Conservation (phyloP, 148 eudicot genomes). For the Nepenthes gracilis region DNA sequence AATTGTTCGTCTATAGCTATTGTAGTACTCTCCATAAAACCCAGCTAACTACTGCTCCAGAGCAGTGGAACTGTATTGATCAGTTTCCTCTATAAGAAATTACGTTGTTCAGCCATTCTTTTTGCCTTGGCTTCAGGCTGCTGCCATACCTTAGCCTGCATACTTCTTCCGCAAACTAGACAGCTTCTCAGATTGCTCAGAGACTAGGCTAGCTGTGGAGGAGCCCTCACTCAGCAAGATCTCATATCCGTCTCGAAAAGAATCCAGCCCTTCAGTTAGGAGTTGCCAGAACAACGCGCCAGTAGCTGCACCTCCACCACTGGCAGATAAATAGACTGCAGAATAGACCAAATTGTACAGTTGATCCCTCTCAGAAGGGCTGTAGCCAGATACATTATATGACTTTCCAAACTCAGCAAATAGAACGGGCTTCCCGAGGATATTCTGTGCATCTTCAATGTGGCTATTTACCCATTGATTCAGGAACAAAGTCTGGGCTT, state of each 20-base stretch:
- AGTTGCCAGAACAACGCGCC: constrained; percentile 79
- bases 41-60: too few species aligned
- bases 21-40: too few species aligned
- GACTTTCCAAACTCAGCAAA: constrained; percentile 66
- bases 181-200: neutral
- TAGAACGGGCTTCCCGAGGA: constrained; percentile 43
- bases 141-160: too few species aligned
- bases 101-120: too few species aligned
- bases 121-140: too few species aligned
- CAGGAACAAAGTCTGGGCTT: neutral
- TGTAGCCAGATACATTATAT: constrained; percentile 23
- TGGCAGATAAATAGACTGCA: constrained; percentile 35
- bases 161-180: neutral
- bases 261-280: constrained; percentile 34
- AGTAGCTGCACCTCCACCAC: constrained; percentile 34
- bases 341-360: constrained; percentile 24
- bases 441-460: constrained; percentile 37
- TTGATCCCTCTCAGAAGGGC: constrained; percentile 21
- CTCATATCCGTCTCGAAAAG: constrained; percentile 46
- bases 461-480: constrained; percentile 16
- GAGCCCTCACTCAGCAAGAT: constrained; percentile 26
- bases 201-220: constrained; percentile 13
- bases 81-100: too few species aligned
- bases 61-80: too few species aligned
- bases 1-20: too few species aligned